phyloP scores from a whole-genome alignment of 768 basidiomycete species.

The Mrakia frigida region DNA sequence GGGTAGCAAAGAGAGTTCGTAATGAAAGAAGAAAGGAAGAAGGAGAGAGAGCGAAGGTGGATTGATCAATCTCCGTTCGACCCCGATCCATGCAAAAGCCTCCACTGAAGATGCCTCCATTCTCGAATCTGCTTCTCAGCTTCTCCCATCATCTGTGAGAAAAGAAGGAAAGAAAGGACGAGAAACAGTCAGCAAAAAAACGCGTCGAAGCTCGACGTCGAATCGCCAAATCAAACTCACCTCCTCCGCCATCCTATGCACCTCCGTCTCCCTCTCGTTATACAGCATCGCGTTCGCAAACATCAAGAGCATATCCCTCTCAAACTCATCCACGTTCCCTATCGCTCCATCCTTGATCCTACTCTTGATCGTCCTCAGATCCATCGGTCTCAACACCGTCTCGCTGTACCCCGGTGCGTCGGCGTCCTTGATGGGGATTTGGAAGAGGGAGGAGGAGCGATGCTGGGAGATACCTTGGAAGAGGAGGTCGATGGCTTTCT shows the following conservation, averaged over 20 bases:
- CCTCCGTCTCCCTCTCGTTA: slow-evolving; percentile 76
- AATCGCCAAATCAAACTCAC: too few species aligned
- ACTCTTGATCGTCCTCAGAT: slow-evolving; percentile 86
- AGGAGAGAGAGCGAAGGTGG: too few species aligned
- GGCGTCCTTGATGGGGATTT: slow-evolving; percentile 40
- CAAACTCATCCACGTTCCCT: slow-evolving; percentile 74
- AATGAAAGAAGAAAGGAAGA: background rate
- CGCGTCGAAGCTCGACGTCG: too few species aligned
- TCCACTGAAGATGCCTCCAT: slow-evolving; percentile 28
- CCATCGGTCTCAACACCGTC: slow-evolving; percentile 90
- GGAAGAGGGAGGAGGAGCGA: slow-evolving; percentile 24
- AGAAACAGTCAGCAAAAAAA: too few species aligned
- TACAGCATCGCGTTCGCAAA: slow-evolving; percentile 98
- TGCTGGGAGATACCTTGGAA: slow-evolving; percentile 48
- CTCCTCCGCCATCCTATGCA: slow-evolving; percentile 86
- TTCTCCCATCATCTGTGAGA: slow-evolving; percentile 40
- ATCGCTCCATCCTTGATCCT: slow-evolving; percentile 78
- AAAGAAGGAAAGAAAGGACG: background rate
- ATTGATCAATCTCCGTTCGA: background rate
- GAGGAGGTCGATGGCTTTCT: slow-evolving; percentile 43
- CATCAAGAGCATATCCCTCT: slow-evolving; percentile 85
- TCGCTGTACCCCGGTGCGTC: slow-evolving; percentile 90
- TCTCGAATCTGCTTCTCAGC: slow-evolving; percentile 41
- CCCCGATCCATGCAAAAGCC: background rate
- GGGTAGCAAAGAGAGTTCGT: too few species aligned